Percentiles rank a stretch among this genome's conserved stretches.
Conservation (phyloP, 352 stramenopile species). For the Pythium aristosporum region DNA sequence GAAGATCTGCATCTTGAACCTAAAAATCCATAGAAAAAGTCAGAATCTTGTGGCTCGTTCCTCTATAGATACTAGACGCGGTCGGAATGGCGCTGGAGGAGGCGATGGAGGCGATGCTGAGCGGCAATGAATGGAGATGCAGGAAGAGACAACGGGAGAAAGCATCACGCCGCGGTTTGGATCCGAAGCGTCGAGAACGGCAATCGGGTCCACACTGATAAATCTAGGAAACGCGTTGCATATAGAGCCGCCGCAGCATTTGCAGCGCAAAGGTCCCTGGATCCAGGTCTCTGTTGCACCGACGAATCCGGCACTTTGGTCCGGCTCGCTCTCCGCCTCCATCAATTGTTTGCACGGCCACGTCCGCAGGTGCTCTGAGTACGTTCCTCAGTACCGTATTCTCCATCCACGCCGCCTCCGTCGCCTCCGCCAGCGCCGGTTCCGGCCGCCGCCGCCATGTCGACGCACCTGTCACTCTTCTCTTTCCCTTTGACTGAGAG, state of each 20-base stretch:
- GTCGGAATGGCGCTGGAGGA: not conserved
- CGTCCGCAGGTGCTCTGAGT: not conserved
- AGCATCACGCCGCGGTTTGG: too few relatives aligned
- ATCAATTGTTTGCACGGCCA: not conserved
- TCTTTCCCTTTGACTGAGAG: slow-evolving; percentile 36
- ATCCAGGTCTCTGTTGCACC: too few relatives aligned
- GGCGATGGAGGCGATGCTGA: too few relatives aligned
- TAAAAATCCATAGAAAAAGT: slow-evolving; percentile 8
- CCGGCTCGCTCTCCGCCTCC: not conserved
- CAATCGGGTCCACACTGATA: too few relatives aligned
- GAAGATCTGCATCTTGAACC: slow-evolving; percentile 95
- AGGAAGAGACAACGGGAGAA: too few relatives aligned
- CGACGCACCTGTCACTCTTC: slow-evolving; percentile 32
- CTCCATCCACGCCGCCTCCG: not conserved
- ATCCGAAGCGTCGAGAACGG: too few relatives aligned
- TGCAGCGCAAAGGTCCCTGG: too few relatives aligned
- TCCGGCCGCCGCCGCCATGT: slow-evolving; percentile 6
- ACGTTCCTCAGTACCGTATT: not conserved
- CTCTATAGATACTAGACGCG: not conserved
- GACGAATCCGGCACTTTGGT: not conserved
- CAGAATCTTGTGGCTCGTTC: not conserved
- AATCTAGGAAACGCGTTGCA: too few relatives aligned
- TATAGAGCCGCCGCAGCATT: too few relatives aligned
- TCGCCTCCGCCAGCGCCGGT: too few relatives aligned
- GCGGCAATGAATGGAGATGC: too few relatives aligned